Evolutionary conservation across 441 rosid species (phyloP).

Genomic region (Hura crepitans): DNA sequence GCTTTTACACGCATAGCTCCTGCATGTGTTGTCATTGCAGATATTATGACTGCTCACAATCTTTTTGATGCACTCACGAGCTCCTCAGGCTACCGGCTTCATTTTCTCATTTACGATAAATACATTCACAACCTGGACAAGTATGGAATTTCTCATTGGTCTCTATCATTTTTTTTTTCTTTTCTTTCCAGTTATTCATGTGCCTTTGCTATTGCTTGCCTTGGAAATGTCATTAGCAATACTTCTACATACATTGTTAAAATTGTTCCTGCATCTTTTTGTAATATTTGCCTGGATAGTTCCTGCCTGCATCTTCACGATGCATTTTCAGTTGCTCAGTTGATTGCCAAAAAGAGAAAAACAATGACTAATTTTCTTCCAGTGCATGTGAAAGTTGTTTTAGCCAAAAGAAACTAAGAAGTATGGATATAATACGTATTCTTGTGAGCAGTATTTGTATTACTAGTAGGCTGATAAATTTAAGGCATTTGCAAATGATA

Average conservation of each 20-base stretch:
- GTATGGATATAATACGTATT: not conserved
- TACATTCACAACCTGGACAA: conserved; percentile 80
- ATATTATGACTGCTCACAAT: conserved; percentile 72
- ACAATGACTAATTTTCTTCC: not conserved
- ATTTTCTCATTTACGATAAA: conserved; percentile 80
- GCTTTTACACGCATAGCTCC: conserved; percentile 91
- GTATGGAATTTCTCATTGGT: conserved; percentile 43
- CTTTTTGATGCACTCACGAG: conserved; percentile 77
- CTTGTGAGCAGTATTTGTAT: not conserved
- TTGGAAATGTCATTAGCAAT: not conserved
- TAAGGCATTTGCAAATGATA: not conserved
- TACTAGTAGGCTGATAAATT: not conserved
- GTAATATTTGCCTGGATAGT: not conserved
- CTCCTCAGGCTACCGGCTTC: conserved; percentile 64
- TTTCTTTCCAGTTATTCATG: not conserved
- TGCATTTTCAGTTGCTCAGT: not conserved
- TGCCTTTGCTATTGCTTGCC: not conserved
- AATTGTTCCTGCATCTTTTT: not conserved
- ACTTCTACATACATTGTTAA: not conserved
- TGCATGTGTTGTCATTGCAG: conserved; percentile 72
- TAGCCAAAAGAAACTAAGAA: not conserved
- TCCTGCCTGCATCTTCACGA: too few relatives aligned
- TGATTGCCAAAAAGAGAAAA: not conserved
- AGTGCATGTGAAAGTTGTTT: not conserved
- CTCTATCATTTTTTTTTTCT: conserved; percentile 17